These are phyloP conservation scores for Fraxinus angustifolia DNA, from an alignment of 305 asterid species.

Conservation along the genomic window DNA sequence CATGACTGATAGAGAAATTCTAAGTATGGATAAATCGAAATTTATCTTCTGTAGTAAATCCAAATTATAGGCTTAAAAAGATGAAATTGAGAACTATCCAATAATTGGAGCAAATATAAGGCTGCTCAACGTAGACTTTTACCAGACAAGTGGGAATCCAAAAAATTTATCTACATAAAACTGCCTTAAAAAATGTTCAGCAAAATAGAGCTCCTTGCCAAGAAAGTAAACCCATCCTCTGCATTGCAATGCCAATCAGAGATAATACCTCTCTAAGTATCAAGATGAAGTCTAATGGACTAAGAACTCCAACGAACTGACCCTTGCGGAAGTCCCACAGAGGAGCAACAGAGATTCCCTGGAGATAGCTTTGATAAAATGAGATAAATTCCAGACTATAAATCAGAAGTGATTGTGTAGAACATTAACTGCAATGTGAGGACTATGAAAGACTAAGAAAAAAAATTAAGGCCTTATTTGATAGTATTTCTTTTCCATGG, in stretches of 20 bases:
- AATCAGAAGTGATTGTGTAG: constrained; percentile 14
- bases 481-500: too few relatives aligned
- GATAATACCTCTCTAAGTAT: constrained; percentile 64
- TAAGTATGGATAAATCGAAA: background rate
- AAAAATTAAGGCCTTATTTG: background rate
- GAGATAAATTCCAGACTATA: constrained; percentile 24
- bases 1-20: background rate
- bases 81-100: background rate
- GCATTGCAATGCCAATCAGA: constrained; percentile 14
- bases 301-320: constrained; percentile 69
- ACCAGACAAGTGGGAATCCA: background rate
- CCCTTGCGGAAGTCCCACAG: constrained; percentile 63
- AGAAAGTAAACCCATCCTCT: constrained; percentile 2
- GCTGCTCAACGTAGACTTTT: background rate
- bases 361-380: constrained; percentile 29
- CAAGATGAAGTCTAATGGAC: constrained; percentile 71
- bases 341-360: constrained; percentile 75
- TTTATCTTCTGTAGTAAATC: background rate
- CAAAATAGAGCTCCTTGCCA: background rate
- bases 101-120: background rate
- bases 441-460: background rate
- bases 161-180: background rate
- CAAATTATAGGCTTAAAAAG: background rate
- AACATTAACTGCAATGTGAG: background rate
- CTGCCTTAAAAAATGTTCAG: background rate